Evolutionary conservation across 768 basidiomycete genomes (phyloP), one percentile per base, ranked within the genome.

Genomic region (Leccinum aurantiacum): DNA sequence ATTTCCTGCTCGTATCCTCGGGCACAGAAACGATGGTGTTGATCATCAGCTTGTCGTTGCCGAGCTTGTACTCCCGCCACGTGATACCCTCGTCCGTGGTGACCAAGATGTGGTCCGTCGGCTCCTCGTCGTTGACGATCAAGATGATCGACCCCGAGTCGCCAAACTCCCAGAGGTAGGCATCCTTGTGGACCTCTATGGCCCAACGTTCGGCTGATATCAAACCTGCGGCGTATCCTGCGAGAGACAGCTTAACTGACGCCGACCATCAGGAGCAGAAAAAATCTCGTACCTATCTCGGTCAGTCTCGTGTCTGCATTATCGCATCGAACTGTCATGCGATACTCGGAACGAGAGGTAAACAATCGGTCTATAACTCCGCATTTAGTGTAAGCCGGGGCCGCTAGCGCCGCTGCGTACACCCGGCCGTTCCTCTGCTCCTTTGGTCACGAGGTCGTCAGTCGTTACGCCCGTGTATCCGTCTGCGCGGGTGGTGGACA

Each of bases 121-220:
- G 84, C 60, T 89, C 89, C 71, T 98, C 96, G 72, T 99, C 97
- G 73, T 98, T 98, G 48, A 86, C 93, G 77, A 99, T 89, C 65
- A 99, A 79, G 37, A 98, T 81, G 59, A 99, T 81, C 1, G 95
- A 95, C 5, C 97, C 97, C 0, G 93, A 96, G 76, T 98, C 97
- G 33, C 96, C 96, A 67, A 96, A 98, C 71, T 95, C 95, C 94
- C 93, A 99, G 41, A 98, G 80, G 70, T 98, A 91, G 0, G 97
- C 96, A 65, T 96, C 95, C 72, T 99, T 99, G 79, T 95, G 95
- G 1, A 99, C 89, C 76, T 99, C 97, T 25, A 25, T 27, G 27
- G 53, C 50, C 81, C 82, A 86, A 4, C 85, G 78, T 47, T 67
- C 67, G 31, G 76, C 70, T 0, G 76, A 74, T 41, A 85, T 75